A percentile compares a stretch with the other conserved stretches of the same genome.
Conservation (phyloP, 2,329 filamentous ascomycete genomes). For the Colletotrichum shisoi region DNA sequence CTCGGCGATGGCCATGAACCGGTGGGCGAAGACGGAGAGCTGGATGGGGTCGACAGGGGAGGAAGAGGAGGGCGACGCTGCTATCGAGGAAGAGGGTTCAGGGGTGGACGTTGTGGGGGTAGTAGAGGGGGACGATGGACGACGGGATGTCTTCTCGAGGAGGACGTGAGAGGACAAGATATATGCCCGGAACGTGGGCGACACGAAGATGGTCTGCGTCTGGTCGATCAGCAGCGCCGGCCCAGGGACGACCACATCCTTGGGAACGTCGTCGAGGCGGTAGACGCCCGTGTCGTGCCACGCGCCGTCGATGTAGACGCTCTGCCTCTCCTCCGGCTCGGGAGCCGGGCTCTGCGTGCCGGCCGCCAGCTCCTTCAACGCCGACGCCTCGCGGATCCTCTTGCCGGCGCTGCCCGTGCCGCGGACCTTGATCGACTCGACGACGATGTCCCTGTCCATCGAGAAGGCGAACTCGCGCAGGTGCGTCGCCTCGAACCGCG, state of each 20-base stretch:
- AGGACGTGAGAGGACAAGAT: conserved; percentile 47
- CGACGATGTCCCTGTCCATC: conserved; percentile 29
- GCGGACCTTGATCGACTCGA: conserved; percentile 39
- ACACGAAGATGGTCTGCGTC: conserved; percentile 47
- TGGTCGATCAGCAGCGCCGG: conserved; percentile 48
- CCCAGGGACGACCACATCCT: conserved; percentile 43
- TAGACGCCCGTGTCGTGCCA: conserved; percentile 45
- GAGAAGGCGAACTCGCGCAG: conserved; percentile 36
- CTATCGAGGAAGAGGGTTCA: not conserved
- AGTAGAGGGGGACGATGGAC: not conserved
- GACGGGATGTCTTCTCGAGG: conserved; percentile 41
- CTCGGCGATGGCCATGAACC: conserved; percentile 67
- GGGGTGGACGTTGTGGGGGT: not conserved
- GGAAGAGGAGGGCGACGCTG: not conserved
- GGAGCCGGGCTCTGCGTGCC: conserved; percentile 14
- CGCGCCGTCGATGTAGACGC: conserved; percentile 45
- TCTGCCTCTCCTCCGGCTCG: conserved; percentile 40
- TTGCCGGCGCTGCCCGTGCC: conserved; percentile 43
- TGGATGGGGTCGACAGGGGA: conserved; percentile 57
- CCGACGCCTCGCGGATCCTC: conserved; percentile 32
- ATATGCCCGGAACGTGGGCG: conserved; percentile 44
- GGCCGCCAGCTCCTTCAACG: conserved; percentile 37
- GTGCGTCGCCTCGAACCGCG: conserved; percentile 25
- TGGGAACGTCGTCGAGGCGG: conserved; percentile 42
- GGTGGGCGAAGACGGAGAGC: conserved; percentile 63